phyloP scores from a whole-genome alignment of 1,284 basidiomycete genomes.

The Trichosporon inkin region DNA sequence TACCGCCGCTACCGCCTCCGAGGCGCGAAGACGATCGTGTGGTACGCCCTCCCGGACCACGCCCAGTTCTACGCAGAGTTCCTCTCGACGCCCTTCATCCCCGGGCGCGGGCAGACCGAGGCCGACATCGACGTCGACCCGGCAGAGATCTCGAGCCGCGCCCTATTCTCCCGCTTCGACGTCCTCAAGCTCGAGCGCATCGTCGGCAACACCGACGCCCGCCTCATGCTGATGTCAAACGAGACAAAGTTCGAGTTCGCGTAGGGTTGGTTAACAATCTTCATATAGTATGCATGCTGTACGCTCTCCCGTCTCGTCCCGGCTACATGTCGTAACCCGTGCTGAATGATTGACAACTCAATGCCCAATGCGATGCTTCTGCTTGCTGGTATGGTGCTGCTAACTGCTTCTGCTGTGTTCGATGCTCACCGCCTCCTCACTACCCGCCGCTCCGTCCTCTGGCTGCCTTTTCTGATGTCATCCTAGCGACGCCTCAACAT shows the following conservation, averaged over 20 bases:
- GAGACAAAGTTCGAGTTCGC: conserved; percentile 49
- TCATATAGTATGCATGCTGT: conserved; percentile 3
- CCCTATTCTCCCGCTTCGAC: conserved; percentile 84
- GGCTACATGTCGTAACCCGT: conserved; percentile 19
- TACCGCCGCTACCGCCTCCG: conserved; percentile 88
- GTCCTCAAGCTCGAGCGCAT: conserved; percentile 80
- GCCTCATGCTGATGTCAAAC: conserved; percentile 47
- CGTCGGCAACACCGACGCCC: conserved; percentile 53
- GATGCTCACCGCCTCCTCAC: background rate
- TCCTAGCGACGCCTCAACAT: conserved; percentile 9
- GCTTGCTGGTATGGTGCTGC: background rate
- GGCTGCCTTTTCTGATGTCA: background rate
- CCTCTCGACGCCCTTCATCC: conserved; percentile 76
- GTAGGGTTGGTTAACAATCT: conserved; percentile 17
- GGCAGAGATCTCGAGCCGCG: conserved; percentile 69
- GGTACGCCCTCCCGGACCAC: conserved; percentile 88
- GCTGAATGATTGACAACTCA: background rate
- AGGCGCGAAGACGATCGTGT: conserved; percentile 85
- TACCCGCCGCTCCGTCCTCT: background rate
- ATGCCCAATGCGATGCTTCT: conserved; percentile 1
- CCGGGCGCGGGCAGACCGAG: conserved; percentile 47
- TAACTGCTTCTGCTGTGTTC: background rate
- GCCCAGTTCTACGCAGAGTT: conserved; percentile 87
- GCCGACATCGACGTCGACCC: conserved; percentile 54
- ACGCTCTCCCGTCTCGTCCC: conserved; percentile 6